Evolutionary conservation across 2,329 filamentous ascomycete species (phyloP), one percentile per base, ranked within the genome.

Genomic region (Fusarium clavum): DNA sequence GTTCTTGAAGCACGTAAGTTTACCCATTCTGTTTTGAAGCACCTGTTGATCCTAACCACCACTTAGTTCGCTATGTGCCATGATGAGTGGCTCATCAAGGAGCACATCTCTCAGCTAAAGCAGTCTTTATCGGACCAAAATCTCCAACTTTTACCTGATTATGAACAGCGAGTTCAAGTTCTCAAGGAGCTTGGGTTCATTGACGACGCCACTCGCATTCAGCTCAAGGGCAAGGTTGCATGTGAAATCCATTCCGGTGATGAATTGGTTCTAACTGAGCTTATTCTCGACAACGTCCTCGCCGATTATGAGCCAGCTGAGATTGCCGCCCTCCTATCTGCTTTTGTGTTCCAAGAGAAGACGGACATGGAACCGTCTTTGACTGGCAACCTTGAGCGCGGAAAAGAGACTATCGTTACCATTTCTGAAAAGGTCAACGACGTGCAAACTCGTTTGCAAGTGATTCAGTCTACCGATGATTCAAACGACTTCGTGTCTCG

Each of bases 291-390:
- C 81, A 99, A 99, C 75, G 94, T 98, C 3, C 89, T 99, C 5
- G 94, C 95, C 53, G 92, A 97, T 66, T 98, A 96, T 79, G 95
- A 98, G 75, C 94, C 95, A 2, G 94, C 97, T 72, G 96, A 99
- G 80, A 98, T 99, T 67, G 96, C 97, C 2, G 94, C 96, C 13
- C 85, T 99, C 5, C 87, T 99, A 5, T 98, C 94, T 0, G 90
- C 93, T 2, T 99, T 99, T 79, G 94, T 99, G 4, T 99, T 99
- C 84, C 94, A 98, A 78, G 96, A 99, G 78, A 98, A 98, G 83
- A 98, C 96, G 0, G 91, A 94, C 27, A 87, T 87, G 8, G 88
- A 91, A 20, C 95, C 96, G 0, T 92, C 90, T 6, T 83, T 99
- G 62, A 97, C 94, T 0, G 89, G 92, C 6, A 92, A 90, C 53